Base-by-base conservation (phyloP, 106 monocot species). In the Dendrobium huoshanense region DNA sequence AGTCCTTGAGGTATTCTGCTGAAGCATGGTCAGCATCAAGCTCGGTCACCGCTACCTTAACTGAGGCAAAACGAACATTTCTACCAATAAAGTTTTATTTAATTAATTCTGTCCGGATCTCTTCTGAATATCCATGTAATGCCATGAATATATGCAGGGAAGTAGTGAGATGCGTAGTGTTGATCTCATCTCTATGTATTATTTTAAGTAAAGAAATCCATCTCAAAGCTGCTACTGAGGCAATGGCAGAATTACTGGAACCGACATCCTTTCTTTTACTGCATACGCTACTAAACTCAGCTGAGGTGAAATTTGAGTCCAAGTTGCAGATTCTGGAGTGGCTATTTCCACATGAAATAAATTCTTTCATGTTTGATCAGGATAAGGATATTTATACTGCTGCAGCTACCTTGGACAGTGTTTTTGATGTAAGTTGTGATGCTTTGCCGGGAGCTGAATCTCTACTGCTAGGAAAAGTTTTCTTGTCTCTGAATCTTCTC, bases 81-180 rank as follows among this genome's bases (percentile, higher is more conserved):
- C 82, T 99, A 72, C 95, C 93, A 43, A 85, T 99, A 83, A 99
- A 99, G 77, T 99, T 95, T 85, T 99, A 87, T 83, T 61, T 99
- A 73, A 93, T 95, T 25, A 99, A 99, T 87, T 91, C 95, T 68
- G 93, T 93, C 18, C 82, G 99, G 67, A 93, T 99, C 54, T 90
- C 89, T 11, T 93, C 93, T 37, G 93, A 88, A 54, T 95, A 90
- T 90, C 91, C 99, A 20, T 85, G 40, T 67, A 80, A 93, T 77
- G 91, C 93, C 54, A 55, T 91, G 78, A 64, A 74, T n/a, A 77
- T 86, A 41, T 85, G 79, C 55, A 77, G 29, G 76, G 88, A 83
- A 70, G 84, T 93, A 87, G 79, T 77, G 72, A 76, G 84, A 48
- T 95, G 89, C 80, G 87, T 86, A 59, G 67, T 95, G 56, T 64